Percentiles rank a stretch among this genome's conserved stretches.
Conservation (phyloP, 768 basidiomycete species). For the Termitomyces sp. region DNA sequence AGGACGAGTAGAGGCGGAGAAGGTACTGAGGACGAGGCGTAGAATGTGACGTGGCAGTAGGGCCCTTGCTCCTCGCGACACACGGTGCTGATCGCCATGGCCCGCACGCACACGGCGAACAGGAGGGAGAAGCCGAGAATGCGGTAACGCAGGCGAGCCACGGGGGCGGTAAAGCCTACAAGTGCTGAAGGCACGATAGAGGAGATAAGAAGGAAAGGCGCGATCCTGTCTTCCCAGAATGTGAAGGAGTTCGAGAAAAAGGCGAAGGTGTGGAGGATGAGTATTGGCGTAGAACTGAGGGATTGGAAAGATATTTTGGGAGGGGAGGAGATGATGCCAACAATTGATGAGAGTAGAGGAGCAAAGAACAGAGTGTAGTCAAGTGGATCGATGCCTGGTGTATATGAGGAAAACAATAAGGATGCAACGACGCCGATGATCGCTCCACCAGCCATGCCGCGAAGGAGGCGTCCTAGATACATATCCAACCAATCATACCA, state of each 20-base stretch:
- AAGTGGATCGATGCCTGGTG: constrained; percentile 46
- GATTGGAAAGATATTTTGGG: constrained; percentile 28
- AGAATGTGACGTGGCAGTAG: constrained; percentile 89
- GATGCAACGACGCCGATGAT: constrained; percentile 31
- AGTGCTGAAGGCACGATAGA: constrained; percentile 60
- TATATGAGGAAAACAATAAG: constrained; percentile 24
- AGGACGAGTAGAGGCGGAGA: constrained; percentile 61
- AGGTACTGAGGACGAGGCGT: constrained; percentile 65
- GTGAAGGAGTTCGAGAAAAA: constrained; percentile 96
- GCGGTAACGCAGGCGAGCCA: constrained; percentile 62
- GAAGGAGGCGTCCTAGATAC: constrained; percentile 27
- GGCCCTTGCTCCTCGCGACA: constrained; percentile 95
- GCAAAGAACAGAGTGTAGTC: constrained; percentile 49
- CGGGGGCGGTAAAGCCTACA: constrained; percentile 65
- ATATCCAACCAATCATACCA: constrained; percentile 41
- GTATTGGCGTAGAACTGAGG: constrained; percentile 33
- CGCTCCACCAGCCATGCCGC: constrained; percentile 33
- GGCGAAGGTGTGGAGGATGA: constrained; percentile 64
- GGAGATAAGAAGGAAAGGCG: constrained; percentile 68
- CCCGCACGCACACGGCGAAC: constrained; percentile 63
- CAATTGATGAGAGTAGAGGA: constrained; percentile 41
- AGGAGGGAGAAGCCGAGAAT: constrained; percentile 70
- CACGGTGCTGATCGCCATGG: constrained; percentile 80
- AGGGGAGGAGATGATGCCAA: constrained; percentile 38
- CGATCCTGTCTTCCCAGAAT: constrained; percentile 92